Base-by-base conservation (phyloP, 2,329 filamentous ascomycete species). In the Hymenotorrendiella dingleyae region DNA sequence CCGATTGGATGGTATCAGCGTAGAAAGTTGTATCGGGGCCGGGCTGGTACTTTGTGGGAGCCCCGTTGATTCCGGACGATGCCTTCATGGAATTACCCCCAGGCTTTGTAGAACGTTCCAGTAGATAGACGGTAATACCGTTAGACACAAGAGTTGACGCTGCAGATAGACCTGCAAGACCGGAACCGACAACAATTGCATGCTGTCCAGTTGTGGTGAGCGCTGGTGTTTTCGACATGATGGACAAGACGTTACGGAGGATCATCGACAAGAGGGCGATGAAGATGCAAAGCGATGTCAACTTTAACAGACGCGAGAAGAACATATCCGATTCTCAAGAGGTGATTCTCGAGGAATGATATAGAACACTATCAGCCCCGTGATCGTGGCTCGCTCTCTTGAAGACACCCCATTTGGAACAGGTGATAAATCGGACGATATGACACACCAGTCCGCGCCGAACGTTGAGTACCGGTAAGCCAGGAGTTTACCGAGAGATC, bases 81-180 rank as follows among this genome's bases (percentile, higher is more conserved):
- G 79, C 79, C 61, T 83, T 83, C 61, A 83, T 80, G 54, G 71
- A 77, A 54, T 83, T 82, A 2, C 78, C 78, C 26, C 79, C 79
- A 0, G 78, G 75, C 54, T 78, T 80, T 3, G 70, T 55, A 0
- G 71, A 69, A 16, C 77, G 73, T 45, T 84, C 80, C 10, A 84
- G 67, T 37, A 84, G 66, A 23, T 67, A 66, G 1, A 84, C 79
- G 0, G 68, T 60, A 2, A 74, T 66, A 28, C 71, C 69, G 10
- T 70, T 66, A 3, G 66, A 61, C 4, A 82, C 63, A 6, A 81
- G 72, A 46, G 76, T 68, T 29, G 73, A 70, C 3, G 78, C 73
- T 14, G 79, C 78, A 1, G 74, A 71, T 1, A 84, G 67, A 3
- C 79, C 80, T 5, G 80, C 78, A 0, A 84, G 72, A 12, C 80